Conservation (phyloP, 139 green algal species). For the Desmodesmus armatus region DNA sequence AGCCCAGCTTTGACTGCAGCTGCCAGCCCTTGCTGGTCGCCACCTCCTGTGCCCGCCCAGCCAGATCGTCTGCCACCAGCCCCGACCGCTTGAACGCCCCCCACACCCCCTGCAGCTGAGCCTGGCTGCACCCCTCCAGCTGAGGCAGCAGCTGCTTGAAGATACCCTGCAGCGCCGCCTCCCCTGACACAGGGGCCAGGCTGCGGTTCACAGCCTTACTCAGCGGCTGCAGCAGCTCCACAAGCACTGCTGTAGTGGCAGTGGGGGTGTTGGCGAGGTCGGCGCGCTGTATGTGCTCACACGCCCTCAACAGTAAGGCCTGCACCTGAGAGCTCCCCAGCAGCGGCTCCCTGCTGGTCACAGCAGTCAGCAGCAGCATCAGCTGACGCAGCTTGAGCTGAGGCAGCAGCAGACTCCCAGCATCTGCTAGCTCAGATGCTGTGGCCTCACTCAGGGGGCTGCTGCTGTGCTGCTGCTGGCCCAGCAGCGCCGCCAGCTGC, state of each 20-base stretch:
- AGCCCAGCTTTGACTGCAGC: conserved; percentile 2
- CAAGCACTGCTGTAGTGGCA: too few species aligned
- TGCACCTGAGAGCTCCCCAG: neutral
- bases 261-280: neutral
- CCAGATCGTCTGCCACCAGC: neutral
- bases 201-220: neutral
- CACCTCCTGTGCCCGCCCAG: neutral
- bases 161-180: neutral
- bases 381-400: neutral
- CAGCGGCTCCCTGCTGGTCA: neutral
- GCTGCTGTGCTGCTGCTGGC: neutral
- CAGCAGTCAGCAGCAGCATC: conserved; percentile 7
- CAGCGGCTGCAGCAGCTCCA: neutral
- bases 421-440: neutral
- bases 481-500: neutral
- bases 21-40: neutral
- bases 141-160: neutral
- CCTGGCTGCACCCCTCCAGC: neutral
- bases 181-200: neutral
- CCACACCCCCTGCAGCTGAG: conserved; percentile 10
- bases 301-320: neutral
- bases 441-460: conserved; percentile 7
- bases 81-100: conserved; percentile 4
- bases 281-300: neutral
- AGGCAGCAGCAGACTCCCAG: neutral